Percentiles rank a stretch among this genome's conserved stretches.
Evolutionary conservation across 78 protist genomes (phyloP).

Genomic region (Cyanophora paradoxa): DNA sequence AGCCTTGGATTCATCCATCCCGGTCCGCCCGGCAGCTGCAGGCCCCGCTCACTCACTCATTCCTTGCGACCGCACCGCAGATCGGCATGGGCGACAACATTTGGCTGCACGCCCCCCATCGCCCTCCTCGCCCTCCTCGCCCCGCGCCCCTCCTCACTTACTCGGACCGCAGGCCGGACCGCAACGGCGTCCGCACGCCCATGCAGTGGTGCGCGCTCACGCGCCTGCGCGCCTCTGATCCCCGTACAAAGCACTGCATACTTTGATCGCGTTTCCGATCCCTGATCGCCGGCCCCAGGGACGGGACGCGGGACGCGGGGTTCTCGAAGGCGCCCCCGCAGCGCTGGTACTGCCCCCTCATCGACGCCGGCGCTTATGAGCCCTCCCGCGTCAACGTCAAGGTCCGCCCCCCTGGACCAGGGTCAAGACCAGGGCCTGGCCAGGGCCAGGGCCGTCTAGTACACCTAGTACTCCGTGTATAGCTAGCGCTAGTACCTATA

Average conservation of each 20-base stretch:
- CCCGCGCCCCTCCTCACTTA: neutral
- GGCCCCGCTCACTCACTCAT: too few species aligned
- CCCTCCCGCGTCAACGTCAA: constrained; percentile 48
- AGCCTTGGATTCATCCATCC: too few species aligned
- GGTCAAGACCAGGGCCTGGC: too few species aligned
- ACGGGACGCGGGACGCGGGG: constrained; percentile 51
- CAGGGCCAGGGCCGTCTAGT: too few species aligned
- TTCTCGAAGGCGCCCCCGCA: constrained; percentile 35
- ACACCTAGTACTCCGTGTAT: too few species aligned
- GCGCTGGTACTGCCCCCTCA: neutral
- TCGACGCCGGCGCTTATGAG: constrained; percentile 34
- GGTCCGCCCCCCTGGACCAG: neutral
- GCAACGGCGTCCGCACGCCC: constrained; percentile 71
- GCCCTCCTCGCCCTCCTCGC: too few species aligned
- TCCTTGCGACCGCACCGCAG: too few species aligned
- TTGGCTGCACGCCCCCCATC: too few species aligned
- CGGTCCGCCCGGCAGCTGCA: too few species aligned
- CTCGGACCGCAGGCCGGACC: constrained; percentile 32
- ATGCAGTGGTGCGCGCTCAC: constrained; percentile 72
- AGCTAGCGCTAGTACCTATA: too few species aligned
- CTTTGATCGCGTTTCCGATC: neutral
- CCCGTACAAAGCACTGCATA: neutral
- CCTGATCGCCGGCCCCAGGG: neutral
- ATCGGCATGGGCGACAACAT: constrained; percentile 71
- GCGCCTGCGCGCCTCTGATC: neutral